Percentiles rank a stretch among this genome's conserved stretches.
phyloP scores from a whole-genome alignment of 2,329 filamentous ascomycete species.

The Cryphonectria japonica region DNA sequence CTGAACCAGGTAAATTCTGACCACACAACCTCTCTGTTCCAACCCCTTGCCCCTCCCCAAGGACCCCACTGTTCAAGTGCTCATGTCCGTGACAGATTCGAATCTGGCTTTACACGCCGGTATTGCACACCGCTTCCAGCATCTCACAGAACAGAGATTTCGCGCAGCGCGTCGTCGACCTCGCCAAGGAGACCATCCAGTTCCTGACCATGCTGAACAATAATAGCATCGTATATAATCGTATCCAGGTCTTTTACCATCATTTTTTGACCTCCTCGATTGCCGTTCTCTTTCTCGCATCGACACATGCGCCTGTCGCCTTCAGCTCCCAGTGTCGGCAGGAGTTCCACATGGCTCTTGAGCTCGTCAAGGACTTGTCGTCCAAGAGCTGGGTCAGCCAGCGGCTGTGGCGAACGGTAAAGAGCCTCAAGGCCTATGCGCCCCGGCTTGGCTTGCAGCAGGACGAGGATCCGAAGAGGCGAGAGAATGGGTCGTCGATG shows the following conservation, averaged over 20 bases:
- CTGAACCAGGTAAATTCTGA: constrained; percentile 69
- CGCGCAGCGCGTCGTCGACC: constrained; percentile 73
- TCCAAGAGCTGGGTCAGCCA: constrained; percentile 73
- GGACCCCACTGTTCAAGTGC: background rate
- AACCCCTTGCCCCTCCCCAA: background rate
- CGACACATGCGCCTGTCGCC: constrained; percentile 72
- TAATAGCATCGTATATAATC: constrained; percentile 71
- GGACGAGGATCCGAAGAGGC: constrained; percentile 53
- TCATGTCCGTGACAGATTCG: constrained; percentile 58
- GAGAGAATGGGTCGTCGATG: constrained; percentile 49
- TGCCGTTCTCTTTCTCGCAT: constrained; percentile 75
- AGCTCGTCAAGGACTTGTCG: constrained; percentile 73
- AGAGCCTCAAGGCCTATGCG: constrained; percentile 71
- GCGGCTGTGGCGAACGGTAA: constrained; percentile 73
- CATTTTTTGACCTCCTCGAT: constrained; percentile 78
- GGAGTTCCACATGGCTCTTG: constrained; percentile 79
- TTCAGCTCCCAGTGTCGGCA: constrained; percentile 71
- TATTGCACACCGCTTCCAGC: constrained; percentile 81
- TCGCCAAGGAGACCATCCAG: constrained; percentile 77
- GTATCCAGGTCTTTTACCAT: constrained; percentile 77
- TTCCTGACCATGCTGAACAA: constrained; percentile 71
- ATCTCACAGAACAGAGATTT: constrained; percentile 77
- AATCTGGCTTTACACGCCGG: constrained; percentile 84
- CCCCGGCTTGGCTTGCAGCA: constrained; percentile 67
- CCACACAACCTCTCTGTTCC: background rate